A percentile compares a stretch with the other conserved stretches of the same genome.
phyloP scores from a whole-genome alignment of 1,284 basidiomycete species.

The Leccinum fallax region DNA sequence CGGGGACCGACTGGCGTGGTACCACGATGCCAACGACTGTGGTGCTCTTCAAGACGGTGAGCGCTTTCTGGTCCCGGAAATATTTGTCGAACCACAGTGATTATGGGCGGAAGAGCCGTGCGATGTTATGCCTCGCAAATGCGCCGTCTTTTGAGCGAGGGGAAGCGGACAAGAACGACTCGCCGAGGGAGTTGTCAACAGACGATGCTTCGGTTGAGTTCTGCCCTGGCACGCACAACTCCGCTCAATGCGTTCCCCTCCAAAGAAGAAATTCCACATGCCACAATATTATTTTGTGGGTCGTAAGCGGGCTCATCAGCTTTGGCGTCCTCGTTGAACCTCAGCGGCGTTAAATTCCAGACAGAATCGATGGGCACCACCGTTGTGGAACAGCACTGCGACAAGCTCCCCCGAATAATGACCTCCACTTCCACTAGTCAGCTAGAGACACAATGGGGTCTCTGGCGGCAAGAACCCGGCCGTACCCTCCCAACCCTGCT shows the following conservation, averaged over 20 bases:
- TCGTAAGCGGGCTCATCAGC: neutral
- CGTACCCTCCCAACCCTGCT: neutral
- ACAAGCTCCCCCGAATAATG: neutral
- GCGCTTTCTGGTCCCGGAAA: constrained; percentile 4
- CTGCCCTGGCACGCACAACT: too few species aligned
- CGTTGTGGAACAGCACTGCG: neutral
- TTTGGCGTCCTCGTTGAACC: neutral
- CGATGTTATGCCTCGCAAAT: neutral
- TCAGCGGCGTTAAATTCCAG: neutral
- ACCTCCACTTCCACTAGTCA: neutral
- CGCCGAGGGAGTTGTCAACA: too few species aligned
- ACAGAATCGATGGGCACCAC: neutral
- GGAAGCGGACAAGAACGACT: neutral
- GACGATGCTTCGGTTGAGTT: too few species aligned
- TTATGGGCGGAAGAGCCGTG: constrained; percentile 9
- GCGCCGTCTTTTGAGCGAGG: neutral
- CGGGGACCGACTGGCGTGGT: neutral
- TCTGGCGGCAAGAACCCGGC: neutral
- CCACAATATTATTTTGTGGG: constrained; percentile 14
- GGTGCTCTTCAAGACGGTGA: constrained; percentile 14
- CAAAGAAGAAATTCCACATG: constrained; percentile 18
- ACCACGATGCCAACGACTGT: constrained; percentile 1
- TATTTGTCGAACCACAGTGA: neutral
- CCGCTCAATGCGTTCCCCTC: constrained; percentile 26
- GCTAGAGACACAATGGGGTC: too few species aligned